A percentile compares a stretch with the other conserved stretches of the same genome.
Conservation (phyloP, 208 protist species). For the Trypanosoma lewisi region DNA sequence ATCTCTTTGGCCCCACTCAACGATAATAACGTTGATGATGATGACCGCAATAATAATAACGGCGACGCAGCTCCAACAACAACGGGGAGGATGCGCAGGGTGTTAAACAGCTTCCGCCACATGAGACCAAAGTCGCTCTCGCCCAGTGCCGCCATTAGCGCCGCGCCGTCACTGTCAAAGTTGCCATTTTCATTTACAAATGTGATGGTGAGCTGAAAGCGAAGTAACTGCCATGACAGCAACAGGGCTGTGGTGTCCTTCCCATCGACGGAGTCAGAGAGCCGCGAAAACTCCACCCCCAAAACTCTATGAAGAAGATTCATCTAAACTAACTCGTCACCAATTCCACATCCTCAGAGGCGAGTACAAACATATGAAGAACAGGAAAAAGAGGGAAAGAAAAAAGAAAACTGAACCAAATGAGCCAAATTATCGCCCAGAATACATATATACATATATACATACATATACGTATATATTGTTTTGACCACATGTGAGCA, state of each 20-base stretch:
- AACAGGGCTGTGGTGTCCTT: slow-evolving; percentile 19
- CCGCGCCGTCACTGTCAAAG: slow-evolving; percentile 20
- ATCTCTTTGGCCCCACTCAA: too few relatives aligned
- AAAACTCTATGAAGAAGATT: slow-evolving; percentile 34
- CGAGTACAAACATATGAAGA: not conserved
- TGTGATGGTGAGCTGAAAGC: slow-evolving; percentile 38
- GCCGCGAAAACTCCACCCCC: slow-evolving; percentile 29
- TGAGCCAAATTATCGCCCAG: not conserved
- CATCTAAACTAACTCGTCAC: slow-evolving; percentile 19
- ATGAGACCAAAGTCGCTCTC: slow-evolving; percentile 40
- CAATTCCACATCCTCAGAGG: not conserved
- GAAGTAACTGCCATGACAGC: slow-evolving; percentile 39
- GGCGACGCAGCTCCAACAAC: slow-evolving; percentile 21
- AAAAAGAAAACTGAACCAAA: slow-evolving; percentile 7
- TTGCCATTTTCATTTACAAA: slow-evolving; percentile 33
- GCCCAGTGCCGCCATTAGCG: slow-evolving; percentile 38
- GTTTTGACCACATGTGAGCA: too few relatives aligned
- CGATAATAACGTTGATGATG: too few relatives aligned
- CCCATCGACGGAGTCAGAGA: slow-evolving; percentile 2
- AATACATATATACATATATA: too few relatives aligned
- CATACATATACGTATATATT: too few relatives aligned
- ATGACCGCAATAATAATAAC: too few relatives aligned
- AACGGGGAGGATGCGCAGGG: slow-evolving; percentile 39
- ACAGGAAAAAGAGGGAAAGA: not conserved
- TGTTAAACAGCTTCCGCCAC: slow-evolving; percentile 46